These are phyloP conservation scores for Truncatella angustata DNA, from an alignment of 2,329 filamentous ascomycete genomes.

Conservation along the genomic window DNA sequence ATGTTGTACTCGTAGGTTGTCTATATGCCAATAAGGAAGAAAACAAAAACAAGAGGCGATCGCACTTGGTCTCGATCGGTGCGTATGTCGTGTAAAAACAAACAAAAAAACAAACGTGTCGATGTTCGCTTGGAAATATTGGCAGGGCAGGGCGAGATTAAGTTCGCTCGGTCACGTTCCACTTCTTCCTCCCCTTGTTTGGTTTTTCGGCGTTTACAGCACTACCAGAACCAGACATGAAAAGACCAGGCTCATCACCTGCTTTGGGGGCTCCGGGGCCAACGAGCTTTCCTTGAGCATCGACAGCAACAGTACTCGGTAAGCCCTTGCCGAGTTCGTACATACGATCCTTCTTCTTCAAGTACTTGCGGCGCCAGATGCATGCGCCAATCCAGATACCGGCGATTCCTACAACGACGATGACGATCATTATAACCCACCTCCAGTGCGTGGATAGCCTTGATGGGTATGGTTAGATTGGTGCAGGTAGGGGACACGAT, in stretches of 20 bases:
- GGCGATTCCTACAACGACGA: slow-evolving; percentile 68
- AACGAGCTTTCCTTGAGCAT: slow-evolving; percentile 28
- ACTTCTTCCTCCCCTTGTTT: slow-evolving; percentile 46
- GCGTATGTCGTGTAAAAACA: too few species aligned
- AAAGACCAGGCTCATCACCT: slow-evolving; percentile 33
- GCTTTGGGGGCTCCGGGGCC: slow-evolving; percentile 22
- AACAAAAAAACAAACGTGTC: too few species aligned
- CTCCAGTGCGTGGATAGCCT: slow-evolving; percentile 71
- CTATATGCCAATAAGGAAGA: too few species aligned
- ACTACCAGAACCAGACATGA: slow-evolving; percentile 32
- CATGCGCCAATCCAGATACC: slow-evolving; percentile 66
- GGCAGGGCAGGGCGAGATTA: slow-evolving; percentile 20
- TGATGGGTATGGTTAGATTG: neutral
- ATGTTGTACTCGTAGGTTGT: too few species aligned
- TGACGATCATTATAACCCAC: slow-evolving; percentile 80
- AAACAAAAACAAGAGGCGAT: too few species aligned
- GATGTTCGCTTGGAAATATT: neutral
- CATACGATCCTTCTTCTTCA: slow-evolving; percentile 65
- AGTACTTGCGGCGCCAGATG: slow-evolving; percentile 71
- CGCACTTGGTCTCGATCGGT: too few species aligned
- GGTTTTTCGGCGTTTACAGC: slow-evolving; percentile 34
- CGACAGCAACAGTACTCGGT: slow-evolving; percentile 32
- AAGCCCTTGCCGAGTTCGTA: slow-evolving; percentile 46
- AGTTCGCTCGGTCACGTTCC: slow-evolving; percentile 42
- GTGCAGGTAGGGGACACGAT: neutral